Percentiles rank a stretch among this genome's conserved stretches.
Conservation (phyloP, 164 flowering plant genomes). For the Magnolia changhungtana region DNA sequence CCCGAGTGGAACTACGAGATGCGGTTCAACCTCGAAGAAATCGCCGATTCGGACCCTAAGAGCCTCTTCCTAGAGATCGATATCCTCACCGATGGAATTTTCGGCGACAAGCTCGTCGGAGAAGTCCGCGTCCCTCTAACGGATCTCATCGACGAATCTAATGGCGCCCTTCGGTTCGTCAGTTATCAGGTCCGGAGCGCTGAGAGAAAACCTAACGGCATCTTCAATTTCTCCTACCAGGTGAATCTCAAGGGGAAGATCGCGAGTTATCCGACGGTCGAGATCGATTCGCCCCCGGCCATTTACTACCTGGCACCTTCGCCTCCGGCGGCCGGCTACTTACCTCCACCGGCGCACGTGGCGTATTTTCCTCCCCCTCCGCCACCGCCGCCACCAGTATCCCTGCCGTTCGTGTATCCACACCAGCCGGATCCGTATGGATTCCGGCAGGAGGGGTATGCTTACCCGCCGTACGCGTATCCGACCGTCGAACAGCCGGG, state of each 20-base stretch:
- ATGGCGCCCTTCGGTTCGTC: conserved; percentile 32
- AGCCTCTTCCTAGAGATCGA: conserved; percentile 35
- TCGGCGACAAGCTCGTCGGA: conserved; percentile 45
- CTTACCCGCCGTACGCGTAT: neutral
- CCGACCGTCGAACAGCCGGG: neutral
- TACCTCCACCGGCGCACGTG: neutral
- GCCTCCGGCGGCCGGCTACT: neutral
- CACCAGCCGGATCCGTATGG: conserved; percentile 5
- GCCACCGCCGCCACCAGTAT: neutral
- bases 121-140: conserved; percentile 46
- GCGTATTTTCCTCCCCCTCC: conserved; percentile 2
- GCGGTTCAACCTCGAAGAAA: conserved; percentile 27
- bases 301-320: neutral
- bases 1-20: conserved; percentile 64
- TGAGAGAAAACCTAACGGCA: conserved; percentile 51
- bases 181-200: conserved; percentile 41
- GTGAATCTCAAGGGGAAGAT: conserved; percentile 5
- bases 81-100: conserved; percentile 22
- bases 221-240: conserved; percentile 46
- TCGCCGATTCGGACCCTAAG: neutral
- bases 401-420: neutral
- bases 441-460: neutral
- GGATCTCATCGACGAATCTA: conserved; percentile 28
- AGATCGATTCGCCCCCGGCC: conserved; percentile 10
- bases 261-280: neutral